Conservation (phyloP, 2,329 filamentous ascomycete genomes). For the Diaporthe citriasiana region DNA sequence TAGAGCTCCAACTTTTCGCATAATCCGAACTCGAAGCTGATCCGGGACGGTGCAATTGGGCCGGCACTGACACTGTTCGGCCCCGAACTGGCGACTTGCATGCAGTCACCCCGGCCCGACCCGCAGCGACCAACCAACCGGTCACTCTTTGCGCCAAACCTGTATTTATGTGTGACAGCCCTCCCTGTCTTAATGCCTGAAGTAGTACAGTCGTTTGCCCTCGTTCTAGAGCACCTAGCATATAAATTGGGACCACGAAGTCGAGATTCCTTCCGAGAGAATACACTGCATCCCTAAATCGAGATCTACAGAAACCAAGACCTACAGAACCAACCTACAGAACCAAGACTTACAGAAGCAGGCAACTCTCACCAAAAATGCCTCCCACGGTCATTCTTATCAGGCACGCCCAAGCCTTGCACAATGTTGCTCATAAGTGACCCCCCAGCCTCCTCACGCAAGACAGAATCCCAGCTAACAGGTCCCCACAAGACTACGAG, state of each 20-base stretch:
- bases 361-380: conserved; percentile 62
- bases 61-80: neutral
- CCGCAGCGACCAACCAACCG: neutral
- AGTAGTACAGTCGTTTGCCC: neutral
- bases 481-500: conserved; percentile 58
- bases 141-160: neutral
- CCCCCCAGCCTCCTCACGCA: neutral
- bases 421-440: conserved; percentile 67
- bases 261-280: neutral
- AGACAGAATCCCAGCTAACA: conserved; percentile 46
- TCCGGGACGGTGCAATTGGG: neutral
- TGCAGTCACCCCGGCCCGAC: neutral
- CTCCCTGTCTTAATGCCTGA: neutral
- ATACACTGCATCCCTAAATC: neutral
- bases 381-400: conserved; percentile 80
- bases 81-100: neutral
- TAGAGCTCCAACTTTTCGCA: conserved; percentile 35
- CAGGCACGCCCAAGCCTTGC: conserved; percentile 84
- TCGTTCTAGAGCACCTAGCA: neutral
- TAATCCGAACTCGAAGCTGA: neutral
- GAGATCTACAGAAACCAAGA: no score
- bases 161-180: neutral
- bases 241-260: neutral
- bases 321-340: no score
- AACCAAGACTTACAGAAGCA: no score